Evolutionary conservation across 2,329 filamentous ascomycete species (phyloP), one percentile per base, ranked within the genome.

Genomic region (Bipolaris sorokiniana): DNA sequence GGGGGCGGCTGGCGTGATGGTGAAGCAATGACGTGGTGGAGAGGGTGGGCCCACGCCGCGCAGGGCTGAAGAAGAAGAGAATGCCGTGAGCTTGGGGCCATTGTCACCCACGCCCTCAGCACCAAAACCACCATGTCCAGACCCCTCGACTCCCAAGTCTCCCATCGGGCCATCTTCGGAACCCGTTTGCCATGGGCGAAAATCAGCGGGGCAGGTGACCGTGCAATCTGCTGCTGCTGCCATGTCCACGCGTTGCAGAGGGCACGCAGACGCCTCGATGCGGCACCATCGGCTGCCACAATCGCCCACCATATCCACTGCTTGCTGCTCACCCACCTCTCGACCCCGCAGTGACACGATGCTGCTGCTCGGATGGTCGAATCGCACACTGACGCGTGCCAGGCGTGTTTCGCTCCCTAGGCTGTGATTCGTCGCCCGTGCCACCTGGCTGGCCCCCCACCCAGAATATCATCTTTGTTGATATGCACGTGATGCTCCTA

Each of bases 361-460:
- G 26, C n/a, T 13, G 26, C n/a, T 13, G 41, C 18, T 11, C 3
- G 31, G 37, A 9, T 45, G 60, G 61, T 56, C 71, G 70, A 73
- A 74, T 74, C 47, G 63, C 63, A 59, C 49, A 49, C 33, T 63
- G 72, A 67, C 71, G 69, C 71, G 72, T 75, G 62, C 68, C 66
- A 57, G 73, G 68, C 72, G 63, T 67, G 56, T 56, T 58, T 59
- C 68, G 68, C 61, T 61, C 57, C 65, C 63, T 54, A 63, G 15
- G 49, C 48, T 53, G 57, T 55, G 28, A 31, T 28, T 31, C 42
- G 23, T 31, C 26, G 15, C 16, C n/a, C 37, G 13, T 11, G 10
- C n/a, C n/a, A 16, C 37, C 9, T 18, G 9, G n/a, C 37, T 15
- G n/a, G 5, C 16, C 37, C n/a, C 37, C 37, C 18, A 15, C 28